These are phyloP conservation scores for Penicillium argentinense DNA, from an alignment of 495 filamentous ascomycete species.

Conservation along the genomic window DNA sequence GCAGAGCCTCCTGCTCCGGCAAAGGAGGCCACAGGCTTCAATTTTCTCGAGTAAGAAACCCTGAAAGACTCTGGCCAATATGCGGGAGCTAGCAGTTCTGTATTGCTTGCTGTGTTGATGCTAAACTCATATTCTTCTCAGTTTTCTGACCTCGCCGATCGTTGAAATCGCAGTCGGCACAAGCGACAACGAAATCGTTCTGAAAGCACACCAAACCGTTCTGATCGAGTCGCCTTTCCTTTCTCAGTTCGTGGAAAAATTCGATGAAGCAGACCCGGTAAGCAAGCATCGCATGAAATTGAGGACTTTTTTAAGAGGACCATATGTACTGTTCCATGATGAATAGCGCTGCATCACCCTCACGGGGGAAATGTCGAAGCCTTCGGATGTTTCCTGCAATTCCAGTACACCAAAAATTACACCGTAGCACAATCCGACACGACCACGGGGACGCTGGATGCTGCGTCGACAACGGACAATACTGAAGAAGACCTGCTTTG, in stretches of 20 bases:
- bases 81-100: no score
- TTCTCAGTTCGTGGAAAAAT: conserved; percentile 56
- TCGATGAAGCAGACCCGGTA: conserved; percentile 44
- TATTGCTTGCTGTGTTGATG: no score
- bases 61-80: no score
- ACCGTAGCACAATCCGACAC: conserved; percentile 65
- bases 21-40: conserved; percentile 25
- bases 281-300: conserved; percentile 1
- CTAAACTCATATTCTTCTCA: conserved; percentile 17
- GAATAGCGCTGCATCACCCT: conserved; percentile 65
- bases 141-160: conserved; percentile 70
- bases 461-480: conserved; percentile 67
- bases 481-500: conserved; percentile 75
- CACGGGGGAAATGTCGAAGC: conserved; percentile 72
- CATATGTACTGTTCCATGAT: no score
- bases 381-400: conserved; percentile 85
- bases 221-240: conserved; percentile 75
- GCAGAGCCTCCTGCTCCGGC: conserved; percentile 17
- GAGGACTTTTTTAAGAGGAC: no score
- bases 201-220: conserved; percentile 79
- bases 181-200: conserved; percentile 56
- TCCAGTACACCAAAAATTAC: conserved; percentile 90
- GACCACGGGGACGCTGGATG: conserved; percentile 43
- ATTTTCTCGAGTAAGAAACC: conserved; percentile 37
- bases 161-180: conserved; percentile 73